phyloP scores from a whole-genome alignment of 805 yeast genomes.

The Starmerella apis region DNA sequence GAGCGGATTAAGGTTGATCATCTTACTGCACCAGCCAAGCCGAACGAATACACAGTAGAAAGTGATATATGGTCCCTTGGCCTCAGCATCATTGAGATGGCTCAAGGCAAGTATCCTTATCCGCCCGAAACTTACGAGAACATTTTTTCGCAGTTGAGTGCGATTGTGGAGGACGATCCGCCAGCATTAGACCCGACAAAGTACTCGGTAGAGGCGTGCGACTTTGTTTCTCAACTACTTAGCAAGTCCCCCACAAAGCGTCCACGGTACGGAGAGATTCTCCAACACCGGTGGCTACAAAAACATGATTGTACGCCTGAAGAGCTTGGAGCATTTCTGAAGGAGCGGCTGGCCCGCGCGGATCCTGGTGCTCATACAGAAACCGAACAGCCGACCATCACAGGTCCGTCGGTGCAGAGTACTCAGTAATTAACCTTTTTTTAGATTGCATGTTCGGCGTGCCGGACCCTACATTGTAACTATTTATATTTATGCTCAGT shows the following conservation, averaged over 20 bases:
- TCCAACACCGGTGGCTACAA: slow-evolving; percentile 76
- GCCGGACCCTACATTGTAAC: slow-evolving; percentile 3
- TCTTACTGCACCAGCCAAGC: slow-evolving; percentile 21
- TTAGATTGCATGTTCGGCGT: slow-evolving; percentile 1
- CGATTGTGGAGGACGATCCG: slow-evolving; percentile 92
- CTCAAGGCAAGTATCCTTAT: slow-evolving; percentile 89
- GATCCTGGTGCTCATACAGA: slow-evolving; percentile 2
- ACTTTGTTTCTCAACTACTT: slow-evolving; percentile 60
- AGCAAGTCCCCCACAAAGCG: slow-evolving; percentile 71
- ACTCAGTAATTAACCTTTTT: background rate
- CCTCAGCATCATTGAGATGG: slow-evolving; percentile 71
- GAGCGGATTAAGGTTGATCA: slow-evolving; percentile 54
- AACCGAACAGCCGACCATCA: slow-evolving; percentile 10
- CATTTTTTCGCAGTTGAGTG: slow-evolving; percentile 84
- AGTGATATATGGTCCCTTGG: slow-evolving; percentile 96
- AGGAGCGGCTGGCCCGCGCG: slow-evolving; percentile 15
- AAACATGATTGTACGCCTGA: slow-evolving; percentile 32
- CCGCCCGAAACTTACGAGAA: slow-evolving; percentile 87
- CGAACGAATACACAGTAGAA: slow-evolving; percentile 69
- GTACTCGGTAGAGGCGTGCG: slow-evolving; percentile 67
- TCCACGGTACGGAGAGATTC: slow-evolving; percentile 66
- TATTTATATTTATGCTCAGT: slow-evolving; percentile 1
- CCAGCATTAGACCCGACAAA: slow-evolving; percentile 57
- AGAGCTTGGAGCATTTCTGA: slow-evolving; percentile 35
- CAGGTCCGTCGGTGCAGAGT: background rate